These are phyloP conservation scores for Mucor sp. DNA, from an alignment of 371 early-diverging fungal genomes.

Conservation along the genomic window DNA sequence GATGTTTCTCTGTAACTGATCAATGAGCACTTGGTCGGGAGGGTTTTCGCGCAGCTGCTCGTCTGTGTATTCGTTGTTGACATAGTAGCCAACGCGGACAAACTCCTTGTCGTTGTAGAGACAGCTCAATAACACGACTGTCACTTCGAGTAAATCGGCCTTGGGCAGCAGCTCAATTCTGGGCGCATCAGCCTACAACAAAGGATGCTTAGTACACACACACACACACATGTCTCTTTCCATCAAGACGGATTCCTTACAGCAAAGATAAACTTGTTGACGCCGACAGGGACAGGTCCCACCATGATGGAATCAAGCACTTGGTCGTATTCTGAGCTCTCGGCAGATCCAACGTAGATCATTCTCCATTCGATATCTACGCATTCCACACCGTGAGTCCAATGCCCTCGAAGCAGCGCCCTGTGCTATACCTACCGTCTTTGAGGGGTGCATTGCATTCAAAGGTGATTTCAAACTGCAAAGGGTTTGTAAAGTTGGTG, in stretches of 20 bases:
- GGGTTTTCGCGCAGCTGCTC: conserved; percentile 43
- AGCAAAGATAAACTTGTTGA: conserved; percentile 92
- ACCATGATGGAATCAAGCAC: conserved; percentile 94
- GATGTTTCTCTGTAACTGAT: conserved; percentile 81
- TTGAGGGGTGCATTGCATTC: conserved; percentile 88
- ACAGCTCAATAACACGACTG: conserved; percentile 89
- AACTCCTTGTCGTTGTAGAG: conserved; percentile 90
- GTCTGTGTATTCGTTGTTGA: conserved; percentile 92
- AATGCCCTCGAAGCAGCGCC: background rate
- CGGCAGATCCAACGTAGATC: conserved; percentile 92
- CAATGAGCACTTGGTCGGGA: conserved; percentile 57
- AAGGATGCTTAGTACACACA: too few species aligned
- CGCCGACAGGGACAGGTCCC: conserved; percentile 96
- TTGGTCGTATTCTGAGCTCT: conserved; percentile 85
- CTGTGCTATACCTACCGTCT: conserved; percentile 66
- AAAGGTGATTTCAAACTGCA: conserved; percentile 95
- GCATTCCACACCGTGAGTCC: background rate
- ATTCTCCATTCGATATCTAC: conserved; percentile 96
- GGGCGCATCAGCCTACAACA: conserved; percentile 68
- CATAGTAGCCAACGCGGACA: conserved; percentile 95
- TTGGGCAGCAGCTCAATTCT: conserved; percentile 73
- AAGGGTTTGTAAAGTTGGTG: conserved; percentile 74
- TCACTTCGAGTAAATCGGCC: conserved; percentile 83
- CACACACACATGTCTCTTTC: too few species aligned
- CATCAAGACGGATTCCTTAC: conserved; percentile 41